Conservation (phyloP, 148 eudicot genomes). For the Silene conica region DNA sequence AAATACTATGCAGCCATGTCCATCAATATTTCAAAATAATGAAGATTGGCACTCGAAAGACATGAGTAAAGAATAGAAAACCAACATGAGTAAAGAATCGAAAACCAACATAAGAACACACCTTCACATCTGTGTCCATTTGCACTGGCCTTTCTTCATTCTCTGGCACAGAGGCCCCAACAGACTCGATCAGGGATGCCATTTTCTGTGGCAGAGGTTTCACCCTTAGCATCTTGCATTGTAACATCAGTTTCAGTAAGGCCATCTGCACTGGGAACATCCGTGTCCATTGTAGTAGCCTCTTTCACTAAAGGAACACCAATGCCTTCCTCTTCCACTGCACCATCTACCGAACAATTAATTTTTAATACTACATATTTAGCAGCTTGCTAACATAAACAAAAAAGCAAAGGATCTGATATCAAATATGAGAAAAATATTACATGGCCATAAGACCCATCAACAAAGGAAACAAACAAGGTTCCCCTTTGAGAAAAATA, state of each 20-base stretch:
- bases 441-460: no score
- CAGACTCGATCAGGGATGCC: slow-evolving; percentile 68
- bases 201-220: slow-evolving; percentile 52
- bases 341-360: no score
- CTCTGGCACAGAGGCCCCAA: slow-evolving; percentile 52
- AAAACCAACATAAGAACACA: slow-evolving; percentile 3
- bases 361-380: no score
- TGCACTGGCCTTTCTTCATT: slow-evolving; percentile 63
- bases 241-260: slow-evolving; percentile 55
- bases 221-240: slow-evolving; percentile 79
- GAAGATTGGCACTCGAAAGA: neutral
- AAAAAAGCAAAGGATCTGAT: no score
- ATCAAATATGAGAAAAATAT: no score
- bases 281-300: slow-evolving; percentile 68
- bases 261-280: slow-evolving; percentile 33
- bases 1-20: no score
- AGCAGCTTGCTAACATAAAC: no score
- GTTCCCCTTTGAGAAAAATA: no score
- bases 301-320: slow-evolving; percentile 75
- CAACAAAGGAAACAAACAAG: no score
- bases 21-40: no score
- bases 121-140: slow-evolving; percentile 91
- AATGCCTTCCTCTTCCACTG: slow-evolving; percentile 85
- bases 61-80: no score
- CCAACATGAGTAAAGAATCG: neutral